Percentiles rank a stretch among this genome's conserved stretches.
Evolutionary conservation across 495 filamentous ascomycete species (phyloP).

Genomic region (Xylaria scruposa): DNA sequence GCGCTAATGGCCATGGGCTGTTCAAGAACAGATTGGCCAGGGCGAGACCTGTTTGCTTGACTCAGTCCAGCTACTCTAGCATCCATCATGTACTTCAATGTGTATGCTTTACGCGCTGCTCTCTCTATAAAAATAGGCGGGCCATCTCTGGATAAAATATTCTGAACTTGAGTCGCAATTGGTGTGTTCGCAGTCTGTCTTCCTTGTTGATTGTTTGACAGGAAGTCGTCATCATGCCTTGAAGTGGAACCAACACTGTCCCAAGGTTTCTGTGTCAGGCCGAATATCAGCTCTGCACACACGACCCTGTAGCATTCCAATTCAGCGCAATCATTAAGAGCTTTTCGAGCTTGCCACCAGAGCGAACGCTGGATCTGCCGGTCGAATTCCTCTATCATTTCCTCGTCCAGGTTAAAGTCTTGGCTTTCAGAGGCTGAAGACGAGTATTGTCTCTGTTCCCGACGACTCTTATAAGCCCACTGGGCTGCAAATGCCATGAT

Average conservation of each 20-base stretch:
- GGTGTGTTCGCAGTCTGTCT: background rate
- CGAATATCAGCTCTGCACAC: conserved; percentile 1
- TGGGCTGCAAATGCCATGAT: background rate
- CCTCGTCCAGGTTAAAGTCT: background rate
- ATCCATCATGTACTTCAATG: background rate
- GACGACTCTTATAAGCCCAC: background rate
- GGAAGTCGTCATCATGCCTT: background rate
- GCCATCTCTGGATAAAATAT: background rate
- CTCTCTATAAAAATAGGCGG: background rate
- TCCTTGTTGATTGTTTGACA: background rate
- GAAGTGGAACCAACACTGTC: background rate
- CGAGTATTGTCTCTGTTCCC: background rate
- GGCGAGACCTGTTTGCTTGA: background rate
- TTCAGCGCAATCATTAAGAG: background rate
- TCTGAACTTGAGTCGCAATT: background rate
- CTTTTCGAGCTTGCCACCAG: background rate
- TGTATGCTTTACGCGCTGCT: background rate
- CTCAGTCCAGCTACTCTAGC: background rate
- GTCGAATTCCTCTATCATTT: background rate
- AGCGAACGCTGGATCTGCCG: background rate
- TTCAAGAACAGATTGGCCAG: background rate
- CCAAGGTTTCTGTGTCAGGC: conserved; percentile 4
- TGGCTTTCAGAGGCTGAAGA: background rate
- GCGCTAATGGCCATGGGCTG: background rate
- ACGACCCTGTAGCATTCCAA: conserved; percentile 1